Percentiles rank a stretch among this genome's conserved stretches.
phyloP scores from a whole-genome alignment of 1,139 yeast genomes.

The Pichia sp. region DNA sequence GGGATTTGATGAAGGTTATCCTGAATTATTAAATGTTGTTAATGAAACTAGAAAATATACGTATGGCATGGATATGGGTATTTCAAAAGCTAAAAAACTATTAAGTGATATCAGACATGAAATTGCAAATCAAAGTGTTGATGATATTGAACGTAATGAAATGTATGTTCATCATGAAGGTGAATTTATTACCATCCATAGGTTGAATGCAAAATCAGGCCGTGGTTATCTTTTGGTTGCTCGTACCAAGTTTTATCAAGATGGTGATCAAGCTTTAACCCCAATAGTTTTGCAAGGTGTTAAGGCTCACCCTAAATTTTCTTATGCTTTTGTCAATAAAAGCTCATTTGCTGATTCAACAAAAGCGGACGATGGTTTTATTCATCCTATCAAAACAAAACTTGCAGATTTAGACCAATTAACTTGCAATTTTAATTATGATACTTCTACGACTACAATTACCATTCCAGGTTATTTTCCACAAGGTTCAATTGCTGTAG shows the following conservation, averaged over 20 bases:
- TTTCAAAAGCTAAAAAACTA: constrained; percentile 60
- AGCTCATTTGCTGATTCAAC: constrained; percentile 35
- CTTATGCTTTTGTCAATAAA: constrained; percentile 51
- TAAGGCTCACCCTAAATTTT: constrained; percentile 52
- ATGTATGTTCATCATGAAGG: constrained; percentile 94
- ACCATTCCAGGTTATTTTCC: constrained; percentile 58
- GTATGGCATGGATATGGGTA: constrained; percentile 71
- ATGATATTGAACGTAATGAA: constrained; percentile 68
- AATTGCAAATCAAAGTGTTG: constrained; percentile 61
- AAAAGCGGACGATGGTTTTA: constrained; percentile 23
- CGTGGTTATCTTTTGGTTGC: constrained; percentile 87
- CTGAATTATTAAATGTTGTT: constrained; percentile 76
- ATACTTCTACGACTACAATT: constrained; percentile 44
- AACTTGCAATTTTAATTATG: constrained; percentile 37
- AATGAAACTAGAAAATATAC: constrained; percentile 63
- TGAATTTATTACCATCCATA: constrained; percentile 84
- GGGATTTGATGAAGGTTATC: constrained; percentile 92
- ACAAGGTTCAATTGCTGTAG: constrained; percentile 85
- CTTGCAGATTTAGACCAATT: constrained; percentile 52
- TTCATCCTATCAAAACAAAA: constrained; percentile 61
- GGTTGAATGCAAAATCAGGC: constrained; percentile 79
- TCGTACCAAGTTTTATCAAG: constrained; percentile 62
- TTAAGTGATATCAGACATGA: constrained; percentile 53
- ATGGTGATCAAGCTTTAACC: constrained; percentile 45
- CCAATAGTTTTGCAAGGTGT: constrained; percentile 67